Evolutionary conservation across 2,329 filamentous ascomycete species (phyloP).

Genomic region (Colletotrichum spinosum): DNA sequence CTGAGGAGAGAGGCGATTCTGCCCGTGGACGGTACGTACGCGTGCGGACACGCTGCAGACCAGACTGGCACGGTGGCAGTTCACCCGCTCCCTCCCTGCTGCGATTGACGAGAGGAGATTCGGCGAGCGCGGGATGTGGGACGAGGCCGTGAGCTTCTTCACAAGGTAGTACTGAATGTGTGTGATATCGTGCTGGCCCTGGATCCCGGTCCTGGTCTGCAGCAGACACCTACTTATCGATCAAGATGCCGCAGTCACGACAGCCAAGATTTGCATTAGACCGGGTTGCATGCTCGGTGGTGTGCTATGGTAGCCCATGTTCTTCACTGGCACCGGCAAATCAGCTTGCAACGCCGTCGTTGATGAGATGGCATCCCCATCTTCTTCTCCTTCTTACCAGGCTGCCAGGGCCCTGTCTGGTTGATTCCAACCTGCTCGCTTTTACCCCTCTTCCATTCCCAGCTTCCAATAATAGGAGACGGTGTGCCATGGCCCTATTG

Average conservation of each 20-base stretch:
- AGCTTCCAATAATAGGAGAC: slow-evolving; percentile 28
- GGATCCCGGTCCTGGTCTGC: too few species aligned
- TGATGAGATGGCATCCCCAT: slow-evolving; percentile 6
- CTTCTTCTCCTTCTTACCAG: not conserved
- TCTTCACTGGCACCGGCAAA: slow-evolving; percentile 1
- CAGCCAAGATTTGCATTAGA: not conserved
- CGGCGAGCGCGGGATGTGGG: slow-evolving; percentile 28
- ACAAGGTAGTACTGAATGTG: not conserved
- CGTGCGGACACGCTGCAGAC: not conserved
- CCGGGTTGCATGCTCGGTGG: slow-evolving; percentile 1
- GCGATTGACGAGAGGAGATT: slow-evolving; percentile 13
- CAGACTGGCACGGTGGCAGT: not conserved
- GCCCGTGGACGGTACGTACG: too few species aligned
- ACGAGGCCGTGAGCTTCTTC: slow-evolving; percentile 11
- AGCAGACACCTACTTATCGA: not conserved
- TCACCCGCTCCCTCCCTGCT: not conserved
- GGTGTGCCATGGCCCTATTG: slow-evolving; percentile 6
- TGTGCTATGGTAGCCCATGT: not conserved
- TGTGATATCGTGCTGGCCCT: too few species aligned
- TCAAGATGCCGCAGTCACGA: slow-evolving; percentile 19
- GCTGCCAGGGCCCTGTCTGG: not conserved
- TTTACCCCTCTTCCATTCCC: slow-evolving; percentile 24
- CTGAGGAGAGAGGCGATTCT: too few species aligned
- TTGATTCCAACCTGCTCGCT: slow-evolving; percentile 4
- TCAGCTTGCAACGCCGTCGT: not conserved